Percentiles rank a stretch among this genome's conserved stretches.
These are phyloP conservation scores for Podospora fimiseda DNA, from an alignment of 495 filamentous ascomycete species.

Conservation along the genomic window DNA sequence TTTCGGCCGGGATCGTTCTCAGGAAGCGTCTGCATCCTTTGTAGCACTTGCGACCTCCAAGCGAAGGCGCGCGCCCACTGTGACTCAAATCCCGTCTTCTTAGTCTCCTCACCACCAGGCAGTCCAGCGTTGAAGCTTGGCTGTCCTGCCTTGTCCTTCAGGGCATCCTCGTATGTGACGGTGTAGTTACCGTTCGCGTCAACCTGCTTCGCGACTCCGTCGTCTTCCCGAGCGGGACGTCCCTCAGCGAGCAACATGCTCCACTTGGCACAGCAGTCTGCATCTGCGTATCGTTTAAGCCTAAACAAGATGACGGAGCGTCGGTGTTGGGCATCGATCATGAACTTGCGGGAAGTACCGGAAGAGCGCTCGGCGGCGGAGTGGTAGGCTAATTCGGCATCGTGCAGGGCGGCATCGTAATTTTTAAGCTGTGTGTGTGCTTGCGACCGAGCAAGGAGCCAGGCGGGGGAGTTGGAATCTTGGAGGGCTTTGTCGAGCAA, in stretches of 20 bases:
- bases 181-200: slow-evolving; percentile 36
- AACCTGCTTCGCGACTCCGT: slow-evolving; percentile 34
- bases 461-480: slow-evolving; percentile 63
- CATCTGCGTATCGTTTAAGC: slow-evolving; percentile 68
- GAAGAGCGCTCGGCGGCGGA: slow-evolving; percentile 61
- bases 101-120: not conserved
- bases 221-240: slow-evolving; percentile 33
- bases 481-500: slow-evolving; percentile 73
- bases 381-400: slow-evolving; percentile 72
- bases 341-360: slow-evolving; percentile 61
- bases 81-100: slow-evolving; percentile 20
- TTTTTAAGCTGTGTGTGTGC: slow-evolving; percentile 61
- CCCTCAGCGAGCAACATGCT: slow-evolving; percentile 51
- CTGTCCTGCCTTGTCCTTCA: slow-evolving; percentile 22
- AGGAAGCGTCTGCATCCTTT: slow-evolving; percentile 55
- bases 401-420: slow-evolving; percentile 56
- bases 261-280: slow-evolving; percentile 62
- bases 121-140: slow-evolving; percentile 15
- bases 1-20: slow-evolving; percentile 53
- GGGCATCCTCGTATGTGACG: slow-evolving; percentile 22
- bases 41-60: slow-evolving; percentile 37
- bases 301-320: slow-evolving; percentile 68
- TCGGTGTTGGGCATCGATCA: slow-evolving; percentile 74
- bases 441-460: slow-evolving; percentile 82
- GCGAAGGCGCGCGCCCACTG: slow-evolving; percentile 34